Base-by-base conservation (phyloP, 805 yeast species). In the Suhomyces tanzawaensis region DNA sequence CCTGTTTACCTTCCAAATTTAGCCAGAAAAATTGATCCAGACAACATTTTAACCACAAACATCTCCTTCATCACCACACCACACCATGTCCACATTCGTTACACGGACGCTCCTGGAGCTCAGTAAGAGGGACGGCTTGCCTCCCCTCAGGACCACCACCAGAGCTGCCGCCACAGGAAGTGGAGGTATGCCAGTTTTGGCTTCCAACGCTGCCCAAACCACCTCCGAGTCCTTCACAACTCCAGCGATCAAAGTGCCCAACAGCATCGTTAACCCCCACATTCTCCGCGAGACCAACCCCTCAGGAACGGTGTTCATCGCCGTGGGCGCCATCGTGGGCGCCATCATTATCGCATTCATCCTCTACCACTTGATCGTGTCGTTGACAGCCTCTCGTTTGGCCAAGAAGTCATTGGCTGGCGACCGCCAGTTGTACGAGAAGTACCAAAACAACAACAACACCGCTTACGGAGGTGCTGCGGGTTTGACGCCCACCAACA, bases 251-350 rank as follows among this genome's bases (percentile, higher is more conserved):
- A 59, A 71, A 1, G 76, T 80, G 9, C 95, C 95, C 0, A 64
- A 81, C 1, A 69, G 76, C 28, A 49, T 48, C 13, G 62, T 71
- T 34, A 87, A 87, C 58, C 95, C 95, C 8, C 80, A 73, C 51
- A 68, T 87, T 14, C 60, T 73, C 47, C 59, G 65, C 32, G 60
- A 79, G 4, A 53, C 53, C 15, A 67, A 71, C 32, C 86, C 89
- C 1, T 71, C 76, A 32, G 95, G 95, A 1, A 83, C 93, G 1
- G 89, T 88, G 2, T 87, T 86, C 61, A 87, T 88, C 36, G 83
- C 85, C 0, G 83, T 86, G 29, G 95, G 95, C 1, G 68, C 82
- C 8, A 69, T 81, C 26, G 77, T 81, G 4, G 85, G 81, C 0
- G 79, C 77, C 26, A 62, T 84, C 3, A 58, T 81, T 15, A 44